Base-by-base conservation (phyloP, 2,329 filamentous ascomycete species). In the Cadophora malorum region DNA sequence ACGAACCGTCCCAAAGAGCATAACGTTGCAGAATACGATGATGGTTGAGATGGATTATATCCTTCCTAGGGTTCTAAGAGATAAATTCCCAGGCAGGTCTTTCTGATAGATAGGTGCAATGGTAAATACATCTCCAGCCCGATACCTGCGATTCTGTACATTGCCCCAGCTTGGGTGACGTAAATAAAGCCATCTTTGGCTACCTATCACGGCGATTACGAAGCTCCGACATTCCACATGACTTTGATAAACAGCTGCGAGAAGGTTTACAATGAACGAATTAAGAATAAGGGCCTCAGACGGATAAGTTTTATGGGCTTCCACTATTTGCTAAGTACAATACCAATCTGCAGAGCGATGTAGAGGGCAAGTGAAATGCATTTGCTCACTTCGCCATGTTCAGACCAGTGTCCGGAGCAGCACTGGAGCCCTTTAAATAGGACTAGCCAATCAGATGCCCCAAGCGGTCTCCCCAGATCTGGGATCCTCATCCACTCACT, bases 121-220 rank as follows among this genome's bases (percentile, higher is more conserved):
- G 6, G n/a, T 45, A 45, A 4, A 49, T 49, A n/a, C 21, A n/a
- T 49, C 45, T 49, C 45, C n/a, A 49, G 10, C 7, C 6, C 21
- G 7, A 49, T 21, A 45, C 16, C 45, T 49, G 12, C n/a, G n/a
- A 21, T n/a, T 2, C 45, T 28, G 52, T 31, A 55, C 14, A 55
- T 55, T 55, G 52, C 19, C 25, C 25, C 35, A 55, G 28, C 52
- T 33, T 33, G 28, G 52, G 52, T 55, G 52, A 55, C 52, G 52
- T 55, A 55, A 28, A 55, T 5, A 33, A n/a, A 33, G 25, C 52
- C 45, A 21, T 49, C 45, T 49, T 21, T 21, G 6, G 45, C 45
- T 45, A 45, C 12, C 12, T 49, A 47, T 49, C 45, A 21, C 45
- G n/a, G 45, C 45, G 41, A 8, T 21, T 49, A 49, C 45, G 45